Percentiles rank a stretch among this genome's conserved stretches.
These are phyloP conservation scores for Phytophthora litchii DNA, from an alignment of 352 stramenopile genomes.

Conservation along the genomic window DNA sequence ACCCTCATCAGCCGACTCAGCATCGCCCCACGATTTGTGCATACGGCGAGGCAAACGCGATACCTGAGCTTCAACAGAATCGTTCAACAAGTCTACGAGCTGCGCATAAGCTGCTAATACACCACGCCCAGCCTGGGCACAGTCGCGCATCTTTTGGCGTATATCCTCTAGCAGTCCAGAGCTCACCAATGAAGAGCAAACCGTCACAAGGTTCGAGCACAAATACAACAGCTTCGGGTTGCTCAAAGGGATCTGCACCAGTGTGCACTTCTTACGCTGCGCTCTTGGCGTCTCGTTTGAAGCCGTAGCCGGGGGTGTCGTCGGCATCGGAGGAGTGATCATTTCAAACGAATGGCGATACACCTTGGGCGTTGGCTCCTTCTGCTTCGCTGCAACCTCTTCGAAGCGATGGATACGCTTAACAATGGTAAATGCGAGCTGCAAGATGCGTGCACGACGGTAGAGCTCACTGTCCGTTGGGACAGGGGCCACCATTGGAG, in stretches of 20 bases:
- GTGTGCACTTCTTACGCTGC: conserved; percentile 37
- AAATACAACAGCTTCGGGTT: conserved; percentile 63
- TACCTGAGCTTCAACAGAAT: conserved; percentile 52
- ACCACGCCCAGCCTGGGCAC: conserved; percentile 43
- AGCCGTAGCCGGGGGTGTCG: conserved; percentile 1
- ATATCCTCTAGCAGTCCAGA: conserved; percentile 50
- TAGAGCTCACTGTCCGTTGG: conserved; percentile 54
- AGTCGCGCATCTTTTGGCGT: conserved; percentile 54
- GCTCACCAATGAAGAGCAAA: conserved; percentile 45
- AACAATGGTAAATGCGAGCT: conserved; percentile 63
- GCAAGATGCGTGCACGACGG: conserved; percentile 59
- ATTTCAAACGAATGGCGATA: conserved; percentile 72
- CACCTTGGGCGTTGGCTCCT: conserved; percentile 36
- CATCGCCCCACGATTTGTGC: conserved; percentile 45
- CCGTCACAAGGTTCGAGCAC: conserved; percentile 61
- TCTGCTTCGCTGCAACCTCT: conserved; percentile 48
- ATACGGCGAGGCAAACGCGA: conserved; percentile 45
- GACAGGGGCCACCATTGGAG: conserved; percentile 28
- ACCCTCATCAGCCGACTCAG: conserved; percentile 44
- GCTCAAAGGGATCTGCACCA: conserved; percentile 64
- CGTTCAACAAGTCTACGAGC: conserved; percentile 52
- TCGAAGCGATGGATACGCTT: conserved; percentile 69
- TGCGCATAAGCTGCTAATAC: conserved; percentile 50
- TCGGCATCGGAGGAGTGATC: conserved; percentile 46
- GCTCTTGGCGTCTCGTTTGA: conserved; percentile 16